Base-by-base conservation (phyloP, 176 grass and related monocot species). In the Aegilops tauschii region DNA sequence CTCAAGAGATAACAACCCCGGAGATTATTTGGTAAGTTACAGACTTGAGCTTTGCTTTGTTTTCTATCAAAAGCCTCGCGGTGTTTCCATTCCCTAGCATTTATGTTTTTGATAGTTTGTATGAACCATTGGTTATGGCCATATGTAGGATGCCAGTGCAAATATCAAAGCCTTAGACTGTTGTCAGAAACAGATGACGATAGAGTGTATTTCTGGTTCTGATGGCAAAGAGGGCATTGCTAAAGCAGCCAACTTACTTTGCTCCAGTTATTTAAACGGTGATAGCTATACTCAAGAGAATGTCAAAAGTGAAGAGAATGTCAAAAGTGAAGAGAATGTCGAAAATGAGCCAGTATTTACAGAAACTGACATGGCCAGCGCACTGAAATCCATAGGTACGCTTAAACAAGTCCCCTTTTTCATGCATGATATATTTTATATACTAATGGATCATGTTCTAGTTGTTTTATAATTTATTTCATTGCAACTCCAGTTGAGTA, bases 211-310 rank as follows among this genome's bases (percentile, higher is more conserved):
- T 85, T 94, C 94, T 78, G 83, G 90, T 71, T 91, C 92, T 65
- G 87, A 96, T 94, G 97, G 97, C 76, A 99, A 96, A 87, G 87
- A 93, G 82, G 94, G 88, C 12, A 76, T 91, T 79, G 97, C 90
- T 84, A 96, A 96, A 93, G 94, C 94, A 90, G 94, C 97, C 65
- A 94, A 21, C 82, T 96, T 94, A 49, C 94, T 99, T 73, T 94
- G 66, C 83, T 89, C 85, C 65, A 78, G 78, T 47, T 93, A 56
- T 61, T 82, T 88, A 75, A 87, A 82, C 78, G 83, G 85, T 64
- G 64, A 82, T 86, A 71, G 77, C 35, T 36, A 67, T 92, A 31
- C 65, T 63, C 14, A 76, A 14, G 80, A 67, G 45, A 79, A 74
- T 66, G 72, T 62, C 44, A 76, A 80, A 84, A 72, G 14, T 21